Base-by-base conservation (phyloP, 805 yeast species). In the Suhomyces pyralidae region DNA sequence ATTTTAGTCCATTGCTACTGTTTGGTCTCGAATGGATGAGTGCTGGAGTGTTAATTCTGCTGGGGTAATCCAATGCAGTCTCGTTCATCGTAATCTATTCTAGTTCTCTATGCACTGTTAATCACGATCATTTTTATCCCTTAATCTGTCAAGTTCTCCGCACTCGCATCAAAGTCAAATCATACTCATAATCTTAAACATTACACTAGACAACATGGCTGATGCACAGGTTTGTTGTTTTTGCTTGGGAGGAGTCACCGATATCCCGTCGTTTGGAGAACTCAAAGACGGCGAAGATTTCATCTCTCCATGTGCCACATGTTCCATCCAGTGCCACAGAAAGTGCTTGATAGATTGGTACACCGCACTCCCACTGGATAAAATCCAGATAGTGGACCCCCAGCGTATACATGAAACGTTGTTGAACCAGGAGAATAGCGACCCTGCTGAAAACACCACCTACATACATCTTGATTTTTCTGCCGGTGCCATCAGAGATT, bases 271-370 rank as follows among this genome's bases (percentile, higher is more conserved):
- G 7, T 73, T 74, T 53, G 78, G 77, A 1, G 53, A 59, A 2
- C 47, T 62, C 12, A 46, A 55, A 14, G 78, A 74, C 52, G 77
- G 77, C 4, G 60, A 61, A 49, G 76, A 69, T 50, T 58, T 75
- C 43, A 55, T 74, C 20, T 55, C 57, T 5, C 79, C 79, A 0
- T 75, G 79, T 55, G 50, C 65, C 32, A 70, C 76, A 4, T 75
- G 79, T 55, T 61, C 68, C 8, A 47, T 75, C 24, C 63, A 60
- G 6, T 61, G 73, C 19, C 79, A 75, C 60, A 61, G 69, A 22
- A 71, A 68, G 48, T 75, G 79, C 55, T 58, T 74, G 15, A 49
- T 70, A 3, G 79, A 74, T 51, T 75, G 79, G 77, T 71, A 73
- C 62, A 67, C 68, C 52, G 60, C 73, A 7, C 56, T 73, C 7